A percentile compares a stretch with the other conserved stretches of the same genome.
phyloP scores from a whole-genome alignment of 768 basidiomycete genomes.

The Naganishia randhawae region DNA sequence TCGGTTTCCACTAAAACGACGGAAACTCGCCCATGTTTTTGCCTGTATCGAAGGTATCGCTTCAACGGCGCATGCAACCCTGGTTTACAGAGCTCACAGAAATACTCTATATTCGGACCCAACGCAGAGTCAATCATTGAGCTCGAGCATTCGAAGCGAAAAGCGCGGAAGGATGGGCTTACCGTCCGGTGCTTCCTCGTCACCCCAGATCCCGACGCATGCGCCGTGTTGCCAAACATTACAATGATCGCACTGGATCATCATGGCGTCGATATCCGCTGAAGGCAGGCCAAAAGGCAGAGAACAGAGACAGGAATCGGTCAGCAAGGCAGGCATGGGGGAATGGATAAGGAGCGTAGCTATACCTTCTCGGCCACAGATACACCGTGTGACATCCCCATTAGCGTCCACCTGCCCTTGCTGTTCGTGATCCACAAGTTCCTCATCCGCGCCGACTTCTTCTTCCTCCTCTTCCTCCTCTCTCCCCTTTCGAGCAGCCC shows the following conservation, averaged over 20 bases:
- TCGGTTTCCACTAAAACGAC: background rate
- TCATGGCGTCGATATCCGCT: conserved; percentile 74
- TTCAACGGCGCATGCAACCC: conserved; percentile 71
- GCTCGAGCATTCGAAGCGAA: background rate
- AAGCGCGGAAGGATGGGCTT: conserved; percentile 25
- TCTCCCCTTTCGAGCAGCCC: background rate
- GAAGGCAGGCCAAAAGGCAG: background rate
- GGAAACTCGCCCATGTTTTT: conserved; percentile 63
- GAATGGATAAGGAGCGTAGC: conserved; percentile 21
- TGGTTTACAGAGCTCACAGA: conserved; percentile 88
- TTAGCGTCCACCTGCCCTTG: conserved; percentile 30
- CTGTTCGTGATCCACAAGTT: conserved; percentile 29
- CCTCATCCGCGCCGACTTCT: conserved; percentile 21
- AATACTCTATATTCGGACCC: conserved; percentile 69
- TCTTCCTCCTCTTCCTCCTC: conserved; percentile 26
- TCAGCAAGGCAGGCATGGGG: conserved; percentile 5
- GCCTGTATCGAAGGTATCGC: conserved; percentile 42
- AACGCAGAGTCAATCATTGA: conserved; percentile 55
- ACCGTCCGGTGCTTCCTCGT: conserved; percentile 54
- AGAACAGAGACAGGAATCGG: no score
- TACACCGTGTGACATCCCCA: conserved; percentile 44
- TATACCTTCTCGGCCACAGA: conserved; percentile 40
- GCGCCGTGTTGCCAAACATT: conserved; percentile 97
- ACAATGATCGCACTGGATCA: conserved; percentile 96
- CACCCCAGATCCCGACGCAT: conserved; percentile 78